A percentile compares a stretch with the other conserved stretches of the same genome.
These are phyloP conservation scores for Hymenoscyphus fructigenus DNA, from an alignment of 2,329 filamentous ascomycete species.

Conservation along the genomic window DNA sequence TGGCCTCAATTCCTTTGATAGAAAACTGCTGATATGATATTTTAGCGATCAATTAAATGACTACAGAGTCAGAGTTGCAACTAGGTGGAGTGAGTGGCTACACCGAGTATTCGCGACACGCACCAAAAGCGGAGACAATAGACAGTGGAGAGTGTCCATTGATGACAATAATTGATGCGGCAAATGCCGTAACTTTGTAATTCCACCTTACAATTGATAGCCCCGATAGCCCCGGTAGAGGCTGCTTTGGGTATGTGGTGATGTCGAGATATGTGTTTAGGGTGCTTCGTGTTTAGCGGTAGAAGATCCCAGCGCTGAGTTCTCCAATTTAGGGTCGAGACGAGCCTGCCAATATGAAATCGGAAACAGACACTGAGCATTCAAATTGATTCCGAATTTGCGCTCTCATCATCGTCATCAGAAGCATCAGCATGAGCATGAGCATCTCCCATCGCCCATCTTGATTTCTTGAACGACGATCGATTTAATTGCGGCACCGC, in stretches of 20 bases:
- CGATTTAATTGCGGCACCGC: neutral
- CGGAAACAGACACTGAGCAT: neutral
- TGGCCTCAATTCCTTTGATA: neutral
- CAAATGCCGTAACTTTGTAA: too few species aligned
- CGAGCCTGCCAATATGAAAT: neutral
- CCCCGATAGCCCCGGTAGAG: neutral
- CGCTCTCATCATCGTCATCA: neutral
- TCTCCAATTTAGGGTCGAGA: neutral
- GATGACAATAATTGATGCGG: too few species aligned
- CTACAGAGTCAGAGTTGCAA: neutral
- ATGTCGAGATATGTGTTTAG: neutral
- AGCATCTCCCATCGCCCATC: neutral
- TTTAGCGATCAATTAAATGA: neutral
- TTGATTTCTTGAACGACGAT: neutral
- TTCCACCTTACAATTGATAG: too few species aligned
- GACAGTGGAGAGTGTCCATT: too few species aligned
- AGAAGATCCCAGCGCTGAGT: neutral
- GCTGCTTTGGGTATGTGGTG: neutral
- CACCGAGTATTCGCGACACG: neutral
- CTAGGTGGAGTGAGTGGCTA: neutral
- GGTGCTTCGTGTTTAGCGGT: neutral
- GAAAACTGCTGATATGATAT: neutral
- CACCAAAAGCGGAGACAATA: constrained; percentile 1
- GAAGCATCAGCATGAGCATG: neutral
- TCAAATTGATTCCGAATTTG: neutral